phyloP scores from a whole-genome alignment of 164 flowering plant genomes.

The Amborella trichopoda region DNA sequence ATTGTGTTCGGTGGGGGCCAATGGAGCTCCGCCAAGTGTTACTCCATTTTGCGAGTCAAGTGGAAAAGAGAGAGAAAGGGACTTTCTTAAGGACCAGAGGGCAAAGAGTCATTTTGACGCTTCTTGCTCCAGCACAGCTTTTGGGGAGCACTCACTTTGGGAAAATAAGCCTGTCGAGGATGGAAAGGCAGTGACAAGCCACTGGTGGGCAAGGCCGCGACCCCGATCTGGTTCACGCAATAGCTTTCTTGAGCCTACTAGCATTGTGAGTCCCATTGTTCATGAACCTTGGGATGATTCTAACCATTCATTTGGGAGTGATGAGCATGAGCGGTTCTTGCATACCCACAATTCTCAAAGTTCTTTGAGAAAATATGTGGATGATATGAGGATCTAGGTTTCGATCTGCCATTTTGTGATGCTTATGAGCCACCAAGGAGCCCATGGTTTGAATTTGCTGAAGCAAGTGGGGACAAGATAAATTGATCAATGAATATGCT shows the following conservation, averaged over 20 bases:
- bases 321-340: constrained; percentile 19
- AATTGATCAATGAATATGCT: too few relatives aligned
- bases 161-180: constrained; percentile 18
- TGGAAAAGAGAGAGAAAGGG: constrained; percentile 5
- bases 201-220: constrained; percentile 74
- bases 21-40: constrained; percentile 16
- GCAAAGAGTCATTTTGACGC: too few relatives aligned
- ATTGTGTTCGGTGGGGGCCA: constrained; percentile 13
- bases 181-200: constrained; percentile 21
- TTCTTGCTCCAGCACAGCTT: too few relatives aligned
- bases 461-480: too few relatives aligned
- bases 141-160: too few relatives aligned
- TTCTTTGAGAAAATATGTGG: constrained; percentile 37
- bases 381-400: constrained; percentile 24
- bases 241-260: constrained; percentile 66
- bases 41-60: constrained; percentile 31
- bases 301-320: constrained; percentile 46
- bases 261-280: constrained; percentile 5
- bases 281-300: constrained; percentile 18
- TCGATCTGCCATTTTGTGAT: constrained; percentile 68
- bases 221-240: constrained; percentile 23
- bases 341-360: constrained; percentile 20
- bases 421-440: too few relatives aligned
- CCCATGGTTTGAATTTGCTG: too few relatives aligned
- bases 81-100: too few relatives aligned